Base-by-base conservation (phyloP, 2,329 filamentous ascomycete genomes). In the Penicillium fuscoglaucum region DNA sequence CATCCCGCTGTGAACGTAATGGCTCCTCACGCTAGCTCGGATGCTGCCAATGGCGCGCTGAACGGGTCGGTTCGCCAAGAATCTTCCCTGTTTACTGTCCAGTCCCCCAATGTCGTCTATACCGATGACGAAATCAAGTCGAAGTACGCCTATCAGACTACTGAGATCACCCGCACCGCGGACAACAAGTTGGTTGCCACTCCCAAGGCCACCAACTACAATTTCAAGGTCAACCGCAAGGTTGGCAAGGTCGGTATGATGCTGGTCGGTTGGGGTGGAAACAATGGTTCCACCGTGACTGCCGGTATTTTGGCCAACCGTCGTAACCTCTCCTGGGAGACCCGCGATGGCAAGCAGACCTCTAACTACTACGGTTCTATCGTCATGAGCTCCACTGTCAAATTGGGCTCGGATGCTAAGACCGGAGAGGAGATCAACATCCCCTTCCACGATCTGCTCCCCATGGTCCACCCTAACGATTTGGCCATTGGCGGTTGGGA, bases 321-420 rank as follows among this genome's bases (percentile, higher is more conserved):
- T 74, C 90, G 88, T 68, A 84, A 86, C 59, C 85, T 98, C 59
- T 82, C 83, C 61, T 99, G 95, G 95, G 91, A 97, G 65, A 98
- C 95, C 70, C 93, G 93, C 72, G 91, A 97, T 78, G 93, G 93
- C 53, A 80, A 85, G 67, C 91, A 87, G 64, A 82, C 85, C 65
- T 89, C 95, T 78, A 99, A 99, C 81, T 99, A 98, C 86, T 99
- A 97, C 76, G 95, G 95, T 71, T 99, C 95, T 57, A 87, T 98
- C 69, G 86, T 98, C 78, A 98, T 99, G 95, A 85, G 89, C 64
- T 98, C 95, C 21, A 99, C 95, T 66, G 87, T 97, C 81, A 99
- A 98, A 85, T 88, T 99, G 61, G 95, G 95, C 58, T 90, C 89
- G 45, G 91, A 98, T 71, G 83, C 86, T 70, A 86, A 89, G 78